These are phyloP conservation scores for Pichia terricola DNA, from an alignment of 1,139 yeast genomes.

Conservation along the genomic window DNA sequence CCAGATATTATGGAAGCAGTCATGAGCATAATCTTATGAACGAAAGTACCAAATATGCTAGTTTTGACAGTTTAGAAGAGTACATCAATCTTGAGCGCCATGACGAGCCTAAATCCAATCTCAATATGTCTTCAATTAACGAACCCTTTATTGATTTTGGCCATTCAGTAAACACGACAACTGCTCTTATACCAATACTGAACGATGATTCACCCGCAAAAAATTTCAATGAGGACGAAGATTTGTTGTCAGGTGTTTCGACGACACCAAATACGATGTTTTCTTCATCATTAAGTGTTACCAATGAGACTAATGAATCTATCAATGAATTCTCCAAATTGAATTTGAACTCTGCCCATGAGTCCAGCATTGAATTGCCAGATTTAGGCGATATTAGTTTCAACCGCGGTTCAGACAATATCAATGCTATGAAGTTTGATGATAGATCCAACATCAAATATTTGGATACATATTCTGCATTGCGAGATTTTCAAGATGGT, in stretches of 20 bases:
- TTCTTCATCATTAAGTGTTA: constrained; percentile 16
- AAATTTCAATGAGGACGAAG: constrained; percentile 14
- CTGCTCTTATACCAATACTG: not conserved
- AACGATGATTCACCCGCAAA: constrained; percentile 9
- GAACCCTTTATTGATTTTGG: no score
- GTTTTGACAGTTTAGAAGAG: not conserved
- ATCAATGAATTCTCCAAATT: not conserved
- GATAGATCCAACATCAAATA: no score
- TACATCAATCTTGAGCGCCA: not conserved
- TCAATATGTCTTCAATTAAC: constrained; percentile 1
- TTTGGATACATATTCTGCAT: no score
- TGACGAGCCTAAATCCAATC: not conserved
- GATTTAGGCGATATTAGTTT: not conserved
- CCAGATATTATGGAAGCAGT: no score
- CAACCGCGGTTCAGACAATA: no score
- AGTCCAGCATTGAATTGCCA: not conserved
- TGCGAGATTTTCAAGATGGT: no score
- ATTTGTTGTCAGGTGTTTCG: constrained; percentile 15
- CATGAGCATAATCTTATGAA: not conserved
- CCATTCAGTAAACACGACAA: not conserved
- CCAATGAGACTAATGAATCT: constrained; percentile 21
- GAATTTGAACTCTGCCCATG: not conserved
- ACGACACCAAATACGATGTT: constrained; percentile 22
- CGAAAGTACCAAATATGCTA: not conserved
- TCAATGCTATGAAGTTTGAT: no score